Conservation (phyloP, 352 stramenopile genomes). For the Blastocystis sp. region DNA sequence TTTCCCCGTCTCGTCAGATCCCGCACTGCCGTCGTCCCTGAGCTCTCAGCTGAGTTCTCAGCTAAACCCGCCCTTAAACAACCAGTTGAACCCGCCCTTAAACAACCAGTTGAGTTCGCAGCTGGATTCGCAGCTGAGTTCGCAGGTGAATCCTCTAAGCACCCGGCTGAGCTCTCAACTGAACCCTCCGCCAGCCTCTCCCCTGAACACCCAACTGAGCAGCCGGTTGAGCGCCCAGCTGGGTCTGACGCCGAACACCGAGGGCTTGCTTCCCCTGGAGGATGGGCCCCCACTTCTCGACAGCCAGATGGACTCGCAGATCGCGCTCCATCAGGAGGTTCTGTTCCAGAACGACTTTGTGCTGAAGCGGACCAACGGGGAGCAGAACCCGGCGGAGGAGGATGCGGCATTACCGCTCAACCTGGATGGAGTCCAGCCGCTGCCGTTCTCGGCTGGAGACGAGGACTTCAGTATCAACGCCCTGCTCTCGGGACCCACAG, state of each 20-base stretch:
- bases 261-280: not conserved
- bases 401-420: not conserved
- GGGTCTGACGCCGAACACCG: not conserved
- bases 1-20: no score
- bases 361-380: conserved; percentile 10
- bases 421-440: not conserved
- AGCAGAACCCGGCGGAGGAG: not conserved
- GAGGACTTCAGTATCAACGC: not conserved
- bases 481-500: not conserved
- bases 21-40: no score
- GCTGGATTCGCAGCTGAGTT: no score
- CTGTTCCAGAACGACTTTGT: conserved; percentile 52
- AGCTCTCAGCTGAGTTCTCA: no score
- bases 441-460: not conserved
- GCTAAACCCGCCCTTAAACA: no score
- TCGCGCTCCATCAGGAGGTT: conserved; percentile 41
- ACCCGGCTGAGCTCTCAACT: no score
- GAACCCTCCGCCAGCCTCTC: no score
- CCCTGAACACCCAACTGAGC: no score
- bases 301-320: conserved; percentile 21
- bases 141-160: no score
- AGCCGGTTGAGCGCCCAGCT: no score
- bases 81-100: no score
- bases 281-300: not conserved
- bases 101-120: no score